A percentile compares a stretch with the other conserved stretches of the same genome.
These are phyloP conservation scores for Emericellopsis cladophorae DNA, from an alignment of 2,329 filamentous ascomycete genomes.

Conservation along the genomic window DNA sequence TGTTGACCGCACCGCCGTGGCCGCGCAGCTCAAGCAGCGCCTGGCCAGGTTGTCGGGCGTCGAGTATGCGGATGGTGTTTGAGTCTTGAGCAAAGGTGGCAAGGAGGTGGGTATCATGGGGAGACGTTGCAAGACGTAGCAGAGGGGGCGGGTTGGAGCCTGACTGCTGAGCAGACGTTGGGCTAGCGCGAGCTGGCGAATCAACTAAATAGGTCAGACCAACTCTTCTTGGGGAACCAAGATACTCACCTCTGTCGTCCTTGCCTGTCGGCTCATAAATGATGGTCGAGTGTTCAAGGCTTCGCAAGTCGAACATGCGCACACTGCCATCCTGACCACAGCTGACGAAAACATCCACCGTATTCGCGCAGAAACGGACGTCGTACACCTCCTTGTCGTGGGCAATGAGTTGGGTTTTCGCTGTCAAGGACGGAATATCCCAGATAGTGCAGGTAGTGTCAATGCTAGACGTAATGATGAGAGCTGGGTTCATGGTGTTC, in stretches of 20 bases:
- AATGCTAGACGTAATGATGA: conserved; percentile 98
- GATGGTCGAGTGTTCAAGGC: conserved; percentile 94
- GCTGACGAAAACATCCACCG: conserved; percentile 96
- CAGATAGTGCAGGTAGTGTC: conserved; percentile 99
- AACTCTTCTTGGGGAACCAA: not conserved
- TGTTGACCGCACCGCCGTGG: conserved; percentile 76
- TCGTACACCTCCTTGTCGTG: conserved; percentile 99
- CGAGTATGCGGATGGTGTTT: conserved; percentile 82
- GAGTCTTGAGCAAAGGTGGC: conserved; percentile 96
- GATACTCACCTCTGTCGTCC: conserved; percentile 50
- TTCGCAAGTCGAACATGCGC: conserved; percentile 95
- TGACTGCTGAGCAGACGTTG: conserved; percentile 66
- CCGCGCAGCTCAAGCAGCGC: conserved; percentile 87
- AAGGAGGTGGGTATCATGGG: conserved; percentile 87
- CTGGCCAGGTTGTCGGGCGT: conserved; percentile 91
- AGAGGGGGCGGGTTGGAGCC: conserved; percentile 58
- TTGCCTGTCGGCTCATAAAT: conserved; percentile 97
- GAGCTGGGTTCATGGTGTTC: conserved; percentile 92
- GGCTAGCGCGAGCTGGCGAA: conserved; percentile 52
- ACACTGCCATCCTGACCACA: conserved; percentile 97
- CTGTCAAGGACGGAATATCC: conserved; percentile 96
- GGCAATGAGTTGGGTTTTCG: conserved; percentile 95
- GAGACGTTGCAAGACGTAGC: conserved; percentile 74
- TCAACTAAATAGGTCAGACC: conserved; percentile 18
- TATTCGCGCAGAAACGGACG: conserved; percentile 94